phyloP scores from a whole-genome alignment of 108 stramenopile genomes.

The Nitzschia inconspicua region DNA sequence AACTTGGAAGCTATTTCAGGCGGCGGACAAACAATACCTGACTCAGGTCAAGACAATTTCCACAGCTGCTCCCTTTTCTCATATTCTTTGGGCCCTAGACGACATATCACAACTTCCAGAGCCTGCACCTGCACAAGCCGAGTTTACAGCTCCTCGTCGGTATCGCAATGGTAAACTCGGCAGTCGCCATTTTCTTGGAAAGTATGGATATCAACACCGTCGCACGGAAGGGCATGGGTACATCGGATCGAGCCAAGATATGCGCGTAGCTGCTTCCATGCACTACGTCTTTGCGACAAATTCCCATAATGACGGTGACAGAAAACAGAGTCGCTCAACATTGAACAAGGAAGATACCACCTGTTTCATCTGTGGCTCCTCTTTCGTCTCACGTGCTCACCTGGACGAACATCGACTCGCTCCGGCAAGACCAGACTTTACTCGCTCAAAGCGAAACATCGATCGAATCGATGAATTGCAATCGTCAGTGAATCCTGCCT shows the following conservation, averaged over 20 bases:
- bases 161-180: conserved; percentile 67
- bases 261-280: conserved; percentile 47
- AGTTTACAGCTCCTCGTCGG: conserved; percentile 48
- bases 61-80: conserved; percentile 32
- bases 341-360: not conserved
- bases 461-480: not conserved
- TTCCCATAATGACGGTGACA: not conserved
- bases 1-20: conserved; percentile 48
- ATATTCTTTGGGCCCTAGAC: conserved; percentile 35
- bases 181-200: conserved; percentile 44
- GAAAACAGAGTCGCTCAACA: not conserved
- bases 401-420: conserved; percentile 26
- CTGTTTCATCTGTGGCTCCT: conserved; percentile 39
- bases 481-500: not conserved
- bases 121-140: conserved; percentile 6
- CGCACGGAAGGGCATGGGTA: conserved; percentile 58
- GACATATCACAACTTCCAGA: not conserved
- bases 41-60: conserved; percentile 16
- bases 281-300: conserved; percentile 46
- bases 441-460: not conserved
- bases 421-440: conserved; percentile 39
- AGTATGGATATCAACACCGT: conserved; percentile 71
- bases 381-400: conserved; percentile 25
- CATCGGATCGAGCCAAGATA: conserved; percentile 36
- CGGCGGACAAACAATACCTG: conserved; percentile 34